A percentile compares a stretch with the other conserved stretches of the same genome.
phyloP scores from a whole-genome alignment of 768 basidiomycete genomes.

The Boletellus sp. region DNA sequence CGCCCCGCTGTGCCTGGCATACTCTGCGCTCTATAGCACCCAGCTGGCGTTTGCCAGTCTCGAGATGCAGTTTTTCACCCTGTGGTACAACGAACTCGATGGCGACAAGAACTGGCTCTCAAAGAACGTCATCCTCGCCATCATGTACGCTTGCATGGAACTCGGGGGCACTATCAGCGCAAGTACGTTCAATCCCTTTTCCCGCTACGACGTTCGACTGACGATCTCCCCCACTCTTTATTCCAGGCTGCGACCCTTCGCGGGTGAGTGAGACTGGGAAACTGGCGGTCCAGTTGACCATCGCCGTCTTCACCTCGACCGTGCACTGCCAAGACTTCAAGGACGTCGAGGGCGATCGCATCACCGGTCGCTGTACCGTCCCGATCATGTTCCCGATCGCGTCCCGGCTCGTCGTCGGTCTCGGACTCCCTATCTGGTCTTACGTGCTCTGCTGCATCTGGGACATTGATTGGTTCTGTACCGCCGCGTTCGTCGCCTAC shows the following conservation, averaged over 20 bases:
- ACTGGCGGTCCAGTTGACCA: conserved; percentile 34
- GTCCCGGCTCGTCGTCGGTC: conserved; percentile 33
- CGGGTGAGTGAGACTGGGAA: conserved; percentile 27
- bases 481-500: conserved; percentile 28
- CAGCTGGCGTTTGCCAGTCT: conserved; percentile 33
- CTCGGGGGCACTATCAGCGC: conserved; percentile 38
- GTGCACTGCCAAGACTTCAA: conserved; percentile 49
- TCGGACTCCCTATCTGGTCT: conserved; percentile 39
- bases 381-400: conserved; percentile 42
- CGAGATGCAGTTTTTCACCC: conserved; percentile 30
- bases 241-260: conserved; percentile 12
- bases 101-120: conserved; percentile 38
- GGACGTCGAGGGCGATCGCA: conserved; percentile 41
- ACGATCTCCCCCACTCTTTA: too few relatives aligned
- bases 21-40: conserved; percentile 32
- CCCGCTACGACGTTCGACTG: background rate
- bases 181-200: conserved; percentile 20
- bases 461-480: conserved; percentile 29
- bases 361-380: conserved; percentile 39
- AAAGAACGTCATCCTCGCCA: conserved; percentile 38
- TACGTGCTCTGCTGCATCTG: conserved; percentile 32
- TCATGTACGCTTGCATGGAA: conserved; percentile 37
- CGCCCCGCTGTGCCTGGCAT: conserved; percentile 33
- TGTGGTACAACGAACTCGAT: conserved; percentile 38
- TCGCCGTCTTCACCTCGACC: conserved; percentile 41